Evolutionary conservation across 73 alveolate species (phyloP).

Genomic region (Paramecium primaurelia): DNA sequence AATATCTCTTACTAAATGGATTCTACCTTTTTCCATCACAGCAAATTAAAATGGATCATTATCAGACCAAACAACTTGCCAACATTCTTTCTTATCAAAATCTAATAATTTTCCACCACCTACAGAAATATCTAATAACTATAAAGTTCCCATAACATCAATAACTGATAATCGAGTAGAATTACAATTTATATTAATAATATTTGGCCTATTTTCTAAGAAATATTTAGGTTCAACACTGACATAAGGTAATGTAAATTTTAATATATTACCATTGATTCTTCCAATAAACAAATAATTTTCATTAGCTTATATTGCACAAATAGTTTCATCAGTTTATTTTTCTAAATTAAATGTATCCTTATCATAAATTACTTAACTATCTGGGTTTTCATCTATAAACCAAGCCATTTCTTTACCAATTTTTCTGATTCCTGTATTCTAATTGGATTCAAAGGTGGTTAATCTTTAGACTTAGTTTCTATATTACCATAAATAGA

Average conservation of each 20-base stretch:
- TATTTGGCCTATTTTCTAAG: slow-evolving; percentile 71
- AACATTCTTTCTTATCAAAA: slow-evolving; percentile 92
- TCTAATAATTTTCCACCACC: slow-evolving; percentile 52
- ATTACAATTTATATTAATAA: slow-evolving; percentile 72
- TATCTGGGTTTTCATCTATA: slow-evolving; percentile 93
- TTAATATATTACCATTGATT: slow-evolving; percentile 83
- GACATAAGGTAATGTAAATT: slow-evolving; percentile 86
- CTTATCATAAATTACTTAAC: slow-evolving; percentile 78
- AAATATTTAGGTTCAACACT: slow-evolving; percentile 70
- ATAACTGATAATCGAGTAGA: slow-evolving; percentile 80
- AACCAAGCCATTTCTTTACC: slow-evolving; percentile 96
- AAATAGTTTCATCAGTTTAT: slow-evolving; percentile 88
- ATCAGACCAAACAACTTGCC: slow-evolving; percentile 98
- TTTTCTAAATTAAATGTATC: slow-evolving; percentile 79
- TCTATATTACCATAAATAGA: slow-evolving; percentile 85
- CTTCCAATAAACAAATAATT: slow-evolving; percentile 93
- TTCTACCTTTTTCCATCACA: slow-evolving; percentile 84
- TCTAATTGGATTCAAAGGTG: slow-evolving; percentile 63
- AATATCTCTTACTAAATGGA: slow-evolving; percentile 45
- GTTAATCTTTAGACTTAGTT: slow-evolving; percentile 76
- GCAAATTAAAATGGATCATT: slow-evolving; percentile 97
- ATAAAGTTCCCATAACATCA: slow-evolving; percentile 81
- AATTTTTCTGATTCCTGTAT: slow-evolving; percentile 82
- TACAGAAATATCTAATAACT: slow-evolving; percentile 69
- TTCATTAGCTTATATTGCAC: slow-evolving; percentile 95